Evolutionary conservation across 306 rosid species (phyloP).

Genomic region (Hippophae rhamnoides): DNA sequence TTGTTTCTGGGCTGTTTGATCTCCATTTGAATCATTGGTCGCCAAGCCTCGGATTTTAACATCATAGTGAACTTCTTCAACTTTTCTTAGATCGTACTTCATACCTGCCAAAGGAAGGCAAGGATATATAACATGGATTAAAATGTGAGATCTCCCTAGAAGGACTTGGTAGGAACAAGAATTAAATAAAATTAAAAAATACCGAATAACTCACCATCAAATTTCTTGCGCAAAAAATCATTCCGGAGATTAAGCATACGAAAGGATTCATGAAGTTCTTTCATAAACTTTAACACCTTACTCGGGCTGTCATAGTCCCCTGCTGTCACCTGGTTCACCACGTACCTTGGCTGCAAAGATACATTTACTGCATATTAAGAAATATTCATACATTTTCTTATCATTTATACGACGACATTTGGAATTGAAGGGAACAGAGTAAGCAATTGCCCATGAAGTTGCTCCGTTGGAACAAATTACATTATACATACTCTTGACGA

Average conservation of each 20-base stretch:
- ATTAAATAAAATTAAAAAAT: background rate
- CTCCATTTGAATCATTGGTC: conserved; percentile 21
- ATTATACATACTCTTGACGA: too few species aligned
- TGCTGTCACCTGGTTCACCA: conserved; percentile 90
- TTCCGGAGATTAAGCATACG: conserved; percentile 95
- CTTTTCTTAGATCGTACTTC: conserved; percentile 84
- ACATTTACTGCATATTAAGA: conserved; percentile 13
- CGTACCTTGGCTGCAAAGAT: conserved; percentile 79
- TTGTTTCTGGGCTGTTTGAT: too few species aligned
- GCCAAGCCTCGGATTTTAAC: conserved; percentile 87
- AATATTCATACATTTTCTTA: background rate
- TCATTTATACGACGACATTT: background rate
- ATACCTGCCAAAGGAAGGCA: conserved; percentile 46
- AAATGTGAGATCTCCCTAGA: background rate
- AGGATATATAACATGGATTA: background rate
- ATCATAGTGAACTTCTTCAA: conserved; percentile 87
- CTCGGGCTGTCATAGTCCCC: conserved; percentile 96
- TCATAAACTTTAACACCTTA: conserved; percentile 76
- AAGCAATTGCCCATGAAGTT: background rate
- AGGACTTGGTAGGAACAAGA: too few species aligned
- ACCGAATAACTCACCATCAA: conserved; percentile 52
- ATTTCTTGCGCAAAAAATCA: conserved; percentile 89
- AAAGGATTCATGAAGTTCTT: conserved; percentile 86
- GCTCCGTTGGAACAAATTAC: background rate
- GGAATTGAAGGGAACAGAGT: too few species aligned